Base-by-base conservation (phyloP, 1,139 yeast genomes). In the Scheffersomyces segobiensis region DNA sequence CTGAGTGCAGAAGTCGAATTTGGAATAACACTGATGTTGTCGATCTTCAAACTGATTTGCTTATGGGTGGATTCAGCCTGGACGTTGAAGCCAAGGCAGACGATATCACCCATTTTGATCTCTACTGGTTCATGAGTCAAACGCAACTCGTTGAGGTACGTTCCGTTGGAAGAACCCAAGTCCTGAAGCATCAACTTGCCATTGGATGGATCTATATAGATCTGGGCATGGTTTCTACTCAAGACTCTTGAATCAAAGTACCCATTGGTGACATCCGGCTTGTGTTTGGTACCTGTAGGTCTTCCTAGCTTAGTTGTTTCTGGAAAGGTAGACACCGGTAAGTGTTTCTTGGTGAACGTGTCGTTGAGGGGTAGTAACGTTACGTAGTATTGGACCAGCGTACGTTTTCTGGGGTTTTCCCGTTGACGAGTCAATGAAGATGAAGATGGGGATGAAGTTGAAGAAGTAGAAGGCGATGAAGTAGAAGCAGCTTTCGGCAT, bases 171-270 rank as follows among this genome's bases (percentile, higher is more conserved):
- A 8, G 97, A 89, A 56, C 93, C 92, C 65, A 93, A 82, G 74
- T 95, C 99, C 65, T 88, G 86, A 50, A 95, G 83, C 83, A 84
- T 91, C 47, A 95, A 82, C 60, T 83, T 83, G 14, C 96, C 93
- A 6, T 79, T 78, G 32, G 76, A 76, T n/a, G 86, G 78, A 65
- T 89, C 93, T 50, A 93, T 87, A 79, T 86, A 91, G 62, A 95
- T 77, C 65, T 91, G 95, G 0, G 99, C 99, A 74, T 95, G 99
- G 67, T 91, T 95, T 63, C 99, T 80, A 52, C 97, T 89, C 55
- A 95, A 81, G 17, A 96, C 99, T 49, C 99, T 80, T 8, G 98
- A 92, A 71, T 95, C 99, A 69, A 95, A 95, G 71, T 85, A 93
- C 0, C 99, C 99, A 71, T 96, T 96, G 50, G 90, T 88, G 7